A percentile compares a stretch with the other conserved stretches of the same genome.
These are phyloP conservation scores for Xylaria sp. DNA, from an alignment of 2,329 filamentous ascomycete species.

Conservation along the genomic window DNA sequence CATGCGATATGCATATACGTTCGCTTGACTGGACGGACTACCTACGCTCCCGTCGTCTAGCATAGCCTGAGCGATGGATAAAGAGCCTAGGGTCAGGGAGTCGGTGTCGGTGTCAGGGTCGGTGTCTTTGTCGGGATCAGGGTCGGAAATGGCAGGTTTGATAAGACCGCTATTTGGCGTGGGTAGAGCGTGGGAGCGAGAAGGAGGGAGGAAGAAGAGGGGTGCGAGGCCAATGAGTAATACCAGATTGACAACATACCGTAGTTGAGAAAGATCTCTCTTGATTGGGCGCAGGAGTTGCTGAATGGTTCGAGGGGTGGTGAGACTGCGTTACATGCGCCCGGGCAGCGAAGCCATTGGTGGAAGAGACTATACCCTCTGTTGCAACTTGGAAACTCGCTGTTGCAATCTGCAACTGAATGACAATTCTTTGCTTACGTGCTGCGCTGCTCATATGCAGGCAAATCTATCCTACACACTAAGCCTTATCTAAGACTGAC, in stretches of 20 bases:
- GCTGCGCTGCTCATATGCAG: conserved; percentile 16
- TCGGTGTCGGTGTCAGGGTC: too few species aligned
- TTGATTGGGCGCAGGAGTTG: conserved; percentile 26
- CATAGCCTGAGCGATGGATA: conserved; percentile 1
- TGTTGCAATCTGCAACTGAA: conserved; percentile 37
- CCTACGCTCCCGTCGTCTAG: conserved; percentile 2
- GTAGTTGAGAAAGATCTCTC: conserved; percentile 11
- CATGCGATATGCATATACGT: background rate
- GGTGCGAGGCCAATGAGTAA: conserved; percentile 27
- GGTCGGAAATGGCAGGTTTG: conserved; percentile 5
- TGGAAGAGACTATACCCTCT: conserved; percentile 15
- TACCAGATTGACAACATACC: background rate
- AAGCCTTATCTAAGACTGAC: conserved; percentile 34
- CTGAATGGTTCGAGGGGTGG: conserved; percentile 25
- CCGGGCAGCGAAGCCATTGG: conserved; percentile 18
- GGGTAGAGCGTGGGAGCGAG: background rate
- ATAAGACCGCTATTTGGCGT: conserved; percentile 33
- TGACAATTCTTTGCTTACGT: conserved; percentile 36
- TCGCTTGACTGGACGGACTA: background rate
- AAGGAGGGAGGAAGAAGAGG: background rate
- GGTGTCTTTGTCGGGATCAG: background rate
- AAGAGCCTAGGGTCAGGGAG: background rate
- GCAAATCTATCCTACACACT: conserved; percentile 27
- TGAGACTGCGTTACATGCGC: conserved; percentile 16
- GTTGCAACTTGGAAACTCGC: conserved; percentile 27